Base-by-base conservation (phyloP, 331 rosid species). In the Pyrus hybrid region DNA sequence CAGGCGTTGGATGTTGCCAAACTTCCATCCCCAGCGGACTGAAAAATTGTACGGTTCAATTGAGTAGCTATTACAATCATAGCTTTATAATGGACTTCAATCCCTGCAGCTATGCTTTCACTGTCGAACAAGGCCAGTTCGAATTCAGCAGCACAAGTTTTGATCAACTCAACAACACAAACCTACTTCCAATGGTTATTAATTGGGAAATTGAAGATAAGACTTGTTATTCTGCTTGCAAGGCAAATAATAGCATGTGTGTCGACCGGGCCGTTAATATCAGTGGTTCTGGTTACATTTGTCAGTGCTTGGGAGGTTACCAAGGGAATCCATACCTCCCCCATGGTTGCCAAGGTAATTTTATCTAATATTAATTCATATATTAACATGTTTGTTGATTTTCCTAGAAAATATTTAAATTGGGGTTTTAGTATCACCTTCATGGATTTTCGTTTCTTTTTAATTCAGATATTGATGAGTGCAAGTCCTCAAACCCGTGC, bases 241-340 rank as follows among this genome's bases (percentile, higher is more conserved):
- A 47, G 33, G 68, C 8, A 37, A 2, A 29, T 9, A 7, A 63
- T 10, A 64, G 33, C 60, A 0, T 1, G 33, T 74, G 78, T 45
- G 29, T 33, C 16, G 1, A 23, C 30, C 26, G 64, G 64, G 6
- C 6, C 29, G 2, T 13, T n/a, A 8, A 8, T 1, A 23, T 22
- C 18, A 18, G 28, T 12, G n/a, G 32, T 6, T n/a, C n/a, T 26
- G 70, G 78, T 6, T 73, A 56, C 65, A 56, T 47, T 16, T 73
- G 82, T 62, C 57, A 7, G 23, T 79, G 82, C 74, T 12, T 26
- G 29, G n/a, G 26, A 4, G 82, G 78, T n/a, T 79, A 30, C 26
- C 60, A 65, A 56, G 82, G 82, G 9, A 79, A 79, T 12, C 74
- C 82, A 4, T 72, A 79, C 74, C 69, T 26, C 20, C 20, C 32